Evolutionary conservation across 73 alveolate genomes (phyloP).

Genomic region (Paramecium pentaurelia): DNA sequence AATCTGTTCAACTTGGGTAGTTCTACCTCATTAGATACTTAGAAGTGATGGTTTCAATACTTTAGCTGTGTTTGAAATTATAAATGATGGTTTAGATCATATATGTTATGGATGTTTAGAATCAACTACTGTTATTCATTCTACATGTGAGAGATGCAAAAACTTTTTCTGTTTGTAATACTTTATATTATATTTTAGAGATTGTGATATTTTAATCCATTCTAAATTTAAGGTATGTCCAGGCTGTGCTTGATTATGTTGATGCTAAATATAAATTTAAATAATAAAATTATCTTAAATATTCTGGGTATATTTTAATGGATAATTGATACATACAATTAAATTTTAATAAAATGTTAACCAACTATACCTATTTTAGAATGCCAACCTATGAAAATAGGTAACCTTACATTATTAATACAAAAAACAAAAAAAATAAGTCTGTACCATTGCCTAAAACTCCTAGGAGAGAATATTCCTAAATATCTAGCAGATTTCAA

Average conservation of each 20-base stretch:
- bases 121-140: not conserved
- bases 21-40: not conserved
- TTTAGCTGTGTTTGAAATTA: not conserved
- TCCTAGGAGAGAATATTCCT: not conserved
- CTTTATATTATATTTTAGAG: not conserved
- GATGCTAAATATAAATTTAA: not conserved
- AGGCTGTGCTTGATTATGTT: not conserved
- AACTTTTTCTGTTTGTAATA: conserved; percentile 21
- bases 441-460: not conserved
- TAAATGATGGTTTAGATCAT: not conserved
- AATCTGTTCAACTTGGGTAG: conserved; percentile 5
- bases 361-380: not conserved
- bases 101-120: not conserved
- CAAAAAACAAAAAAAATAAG: not conserved
- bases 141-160: not conserved
- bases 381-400: not conserved
- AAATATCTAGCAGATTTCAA: not conserved
- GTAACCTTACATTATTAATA: not conserved
- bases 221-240: conserved; percentile 23
- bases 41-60: not conserved
- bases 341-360: not conserved
- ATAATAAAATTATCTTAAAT: not conserved
- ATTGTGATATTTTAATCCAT: conserved; percentile 25
- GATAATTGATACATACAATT: not conserved
- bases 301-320: not conserved